Base-by-base conservation (phyloP, 2,329 filamentous ascomycete species). In the Ophiostoma tasmaniense region DNA sequence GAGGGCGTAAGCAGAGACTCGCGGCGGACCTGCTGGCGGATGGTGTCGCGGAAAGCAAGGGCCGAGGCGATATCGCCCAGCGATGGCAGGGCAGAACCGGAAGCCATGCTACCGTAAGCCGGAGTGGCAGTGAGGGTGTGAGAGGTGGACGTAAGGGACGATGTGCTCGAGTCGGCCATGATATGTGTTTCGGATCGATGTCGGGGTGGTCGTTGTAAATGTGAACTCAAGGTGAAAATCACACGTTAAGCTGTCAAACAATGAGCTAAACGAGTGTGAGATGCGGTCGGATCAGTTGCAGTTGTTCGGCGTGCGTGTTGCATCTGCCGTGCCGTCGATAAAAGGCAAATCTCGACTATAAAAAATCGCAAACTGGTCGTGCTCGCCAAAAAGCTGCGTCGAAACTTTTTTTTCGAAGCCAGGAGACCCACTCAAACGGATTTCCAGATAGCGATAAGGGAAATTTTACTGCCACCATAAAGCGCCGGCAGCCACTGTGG, bases 1-100 rank as follows among this genome's bases (percentile, higher is more conserved):
- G 86, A 82, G 4, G 94, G 93, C 72, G 90, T 88, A n/a, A 97
- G 82, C 76, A 97, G 96, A 33, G 80, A 78, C 76, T 93, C 89
- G 14, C 91, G 89, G 70, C 87, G 85, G 70, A 82, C 80, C 20
- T 87, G 78, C 20, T 87, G 79, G 66, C 90, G 82, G 71, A 91
- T 50, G 81, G 72, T 81, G 70, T 87, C 82, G 71, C 89, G 80
- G 70, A 90, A 81, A 33, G 82, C 81, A 22, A 79, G 73, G 73
- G 81, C 78, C 67, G 82, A 77, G 72, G 80, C 77, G 71, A 70
- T 75, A 65, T 73, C 71, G 62, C 68, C 65, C 22, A 71, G 70
- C 35, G 70, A 67, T 11, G 67, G 68, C 64, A 74, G 50, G 74
- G 74, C 74, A 10, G 74, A 73, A 45, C 76, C 71, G 67, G 77